A percentile compares a stretch with the other conserved stretches of the same genome.
Conservation (phyloP, 768 basidiomycete genomes). For the Gyrodon lividus region DNA sequence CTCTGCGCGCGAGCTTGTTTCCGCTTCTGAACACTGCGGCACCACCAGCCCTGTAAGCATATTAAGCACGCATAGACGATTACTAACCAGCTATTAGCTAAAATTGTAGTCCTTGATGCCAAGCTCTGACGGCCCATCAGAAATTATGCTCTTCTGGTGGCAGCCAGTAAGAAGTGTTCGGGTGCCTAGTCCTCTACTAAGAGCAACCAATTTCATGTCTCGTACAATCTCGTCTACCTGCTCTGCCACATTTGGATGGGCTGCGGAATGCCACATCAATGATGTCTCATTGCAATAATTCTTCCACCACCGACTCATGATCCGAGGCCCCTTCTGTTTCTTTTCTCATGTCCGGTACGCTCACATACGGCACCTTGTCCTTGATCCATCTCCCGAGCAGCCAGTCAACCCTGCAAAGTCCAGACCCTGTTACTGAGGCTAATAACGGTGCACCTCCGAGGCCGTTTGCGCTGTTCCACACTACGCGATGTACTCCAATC, state of each 20-base stretch:
- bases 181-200: neutral
- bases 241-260: neutral
- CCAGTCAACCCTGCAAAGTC: slow-evolving; percentile 83
- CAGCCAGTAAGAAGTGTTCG: neutral
- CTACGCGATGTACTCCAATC: slow-evolving; percentile 72
- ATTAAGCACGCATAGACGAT: neutral
- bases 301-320: slow-evolving; percentile 34
- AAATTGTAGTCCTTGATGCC: no score
- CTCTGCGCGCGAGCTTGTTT: no score
- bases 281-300: neutral
- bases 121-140: no score
- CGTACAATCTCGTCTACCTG: neutral
- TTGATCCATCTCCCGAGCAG: slow-evolving; percentile 73
- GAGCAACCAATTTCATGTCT: neutral
- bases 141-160: neutral
- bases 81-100: no score
- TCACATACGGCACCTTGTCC: slow-evolving; percentile 63
- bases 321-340: slow-evolving; percentile 48
- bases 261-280: neutral
- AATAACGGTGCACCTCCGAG: slow-evolving; percentile 56
- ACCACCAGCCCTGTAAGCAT: no score
- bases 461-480: slow-evolving; percentile 81
- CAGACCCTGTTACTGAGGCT: slow-evolving; percentile 80
- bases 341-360: slow-evolving; percentile 58
- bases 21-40: no score